Conservation (phyloP, 208 protist genomes). For the Leishmania arabica region DNA sequence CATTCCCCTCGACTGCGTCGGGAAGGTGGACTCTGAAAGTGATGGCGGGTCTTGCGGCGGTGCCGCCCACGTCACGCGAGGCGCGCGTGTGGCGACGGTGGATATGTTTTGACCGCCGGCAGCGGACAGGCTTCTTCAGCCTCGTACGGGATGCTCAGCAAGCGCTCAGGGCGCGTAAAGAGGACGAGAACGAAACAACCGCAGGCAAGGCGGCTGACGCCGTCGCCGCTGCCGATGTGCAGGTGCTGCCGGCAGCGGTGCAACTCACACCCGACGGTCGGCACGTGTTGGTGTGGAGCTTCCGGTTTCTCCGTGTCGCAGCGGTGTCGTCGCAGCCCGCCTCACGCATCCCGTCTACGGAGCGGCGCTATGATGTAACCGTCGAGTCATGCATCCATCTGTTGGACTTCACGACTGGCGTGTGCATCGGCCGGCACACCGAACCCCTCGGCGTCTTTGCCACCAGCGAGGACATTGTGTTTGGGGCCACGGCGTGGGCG, state of each 20-base stretch:
- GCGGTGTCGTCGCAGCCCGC: not conserved
- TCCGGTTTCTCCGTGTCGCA: conserved; percentile 16
- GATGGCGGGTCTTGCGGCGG: conserved; percentile 41
- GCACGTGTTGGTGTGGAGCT: conserved; percentile 55
- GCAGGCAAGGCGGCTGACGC: not conserved
- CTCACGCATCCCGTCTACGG: conserved; percentile 30
- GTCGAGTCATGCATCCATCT: conserved; percentile 42
- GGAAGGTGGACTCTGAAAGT: conserved; percentile 44
- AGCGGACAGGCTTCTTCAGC: conserved; percentile 65
- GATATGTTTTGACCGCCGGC: conserved; percentile 61
- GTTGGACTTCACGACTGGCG: conserved; percentile 50
- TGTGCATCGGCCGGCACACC: conserved; percentile 24
- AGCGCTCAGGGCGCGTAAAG: conserved; percentile 2
- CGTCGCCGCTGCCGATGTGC: conserved; percentile 12
- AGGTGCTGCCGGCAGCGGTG: conserved; percentile 43
- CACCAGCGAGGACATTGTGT: conserved; percentile 10
- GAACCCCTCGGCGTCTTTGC: conserved; percentile 3
- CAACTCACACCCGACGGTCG: conserved; percentile 40
- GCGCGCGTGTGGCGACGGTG: conserved; percentile 44
- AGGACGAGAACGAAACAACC: not conserved
- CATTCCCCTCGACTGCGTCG: not conserved
- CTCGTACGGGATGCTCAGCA: conserved; percentile 47
- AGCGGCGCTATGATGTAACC: conserved; percentile 10
- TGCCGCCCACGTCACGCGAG: conserved; percentile 32
- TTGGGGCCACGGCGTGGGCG: conserved; percentile 10